Evolutionary conservation across 129 eudicot species (phyloP), one percentile per base, ranked within the genome.

Genomic region (Helianthus tuberosus): DNA sequence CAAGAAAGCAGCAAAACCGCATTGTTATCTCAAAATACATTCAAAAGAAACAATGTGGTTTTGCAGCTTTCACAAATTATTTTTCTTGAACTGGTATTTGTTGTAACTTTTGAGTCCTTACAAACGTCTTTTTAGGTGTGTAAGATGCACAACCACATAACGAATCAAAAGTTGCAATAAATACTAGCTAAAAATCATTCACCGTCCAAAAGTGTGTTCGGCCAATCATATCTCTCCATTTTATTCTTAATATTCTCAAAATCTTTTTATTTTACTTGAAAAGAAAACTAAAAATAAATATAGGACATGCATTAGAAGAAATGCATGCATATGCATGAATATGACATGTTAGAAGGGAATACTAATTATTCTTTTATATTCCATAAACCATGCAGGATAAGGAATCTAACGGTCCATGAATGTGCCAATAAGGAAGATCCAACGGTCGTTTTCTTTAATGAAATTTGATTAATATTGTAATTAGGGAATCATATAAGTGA

Each of bases 361-460:
- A 46, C 66, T 61, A 61, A 60, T 60, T 20, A 60, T 60, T 29
- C 66, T 29, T 60, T 46, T 61, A 61, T 11, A 39, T 64, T 36
- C 49, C 50, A 60, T 23, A 62, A 71, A 69, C 25, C 44, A 60
- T 29, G 76, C 84, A 79, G 84, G 82, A 71, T 79, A 72, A 70
- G 70, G 62, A 75, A 69, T 69, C 62, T 14, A 29, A 62, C 60
- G 72, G 64, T 29, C 64, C 66, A 50, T 58, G 50, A 68, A 58
- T 17, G 55, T 62, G 70, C 46, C 43, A 68, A 76, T 70, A 78
- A 82, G 32, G 60, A 72, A 66, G 76, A 60, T 64, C 78, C 67
- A n/a, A 59, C 9, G 53, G 32, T 75, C 64, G 12, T 52, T 48
- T 52, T 41, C 73, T 51, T 66, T 8, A 11, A 57, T 41, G 66